Conservation (phyloP, 345 rosid genomes). For the Populus pruinosa region DNA sequence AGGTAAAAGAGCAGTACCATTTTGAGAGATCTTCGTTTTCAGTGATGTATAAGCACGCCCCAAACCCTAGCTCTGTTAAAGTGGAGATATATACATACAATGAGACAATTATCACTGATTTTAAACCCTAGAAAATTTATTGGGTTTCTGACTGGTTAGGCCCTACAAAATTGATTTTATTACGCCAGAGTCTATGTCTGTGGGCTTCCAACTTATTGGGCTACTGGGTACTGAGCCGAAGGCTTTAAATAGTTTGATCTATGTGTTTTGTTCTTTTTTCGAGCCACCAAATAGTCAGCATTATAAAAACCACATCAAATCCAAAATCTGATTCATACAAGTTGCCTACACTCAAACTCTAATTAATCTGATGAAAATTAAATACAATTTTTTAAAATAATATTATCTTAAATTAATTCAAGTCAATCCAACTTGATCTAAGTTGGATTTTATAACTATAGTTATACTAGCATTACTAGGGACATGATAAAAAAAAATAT, state of each 20-base stretch:
- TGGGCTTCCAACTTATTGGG: neutral
- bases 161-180: neutral
- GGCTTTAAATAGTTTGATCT: neutral
- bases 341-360: too few relatives aligned
- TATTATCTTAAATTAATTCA: too few relatives aligned
- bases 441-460: too few relatives aligned
- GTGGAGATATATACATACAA: neutral
- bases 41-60: neutral
- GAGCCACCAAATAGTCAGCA: too few relatives aligned
- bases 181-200: neutral
- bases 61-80: constrained; percentile 1
- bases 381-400: too few relatives aligned
- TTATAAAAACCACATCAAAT: too few relatives aligned
- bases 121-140: constrained; percentile 6
- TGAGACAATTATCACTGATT: neutral
- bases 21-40: neutral
- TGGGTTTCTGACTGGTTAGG: neutral
- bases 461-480: too few relatives aligned
- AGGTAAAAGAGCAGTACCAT: neutral
- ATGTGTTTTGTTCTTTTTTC: too few relatives aligned
- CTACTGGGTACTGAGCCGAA: neutral
- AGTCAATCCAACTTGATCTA: too few relatives aligned
- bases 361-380: too few relatives aligned
- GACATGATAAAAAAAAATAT: too few relatives aligned
- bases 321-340: too few relatives aligned